Evolutionary conservation across 768 basidiomycete genomes (phyloP).

Genomic region (Phaeolepiota aurea): DNA sequence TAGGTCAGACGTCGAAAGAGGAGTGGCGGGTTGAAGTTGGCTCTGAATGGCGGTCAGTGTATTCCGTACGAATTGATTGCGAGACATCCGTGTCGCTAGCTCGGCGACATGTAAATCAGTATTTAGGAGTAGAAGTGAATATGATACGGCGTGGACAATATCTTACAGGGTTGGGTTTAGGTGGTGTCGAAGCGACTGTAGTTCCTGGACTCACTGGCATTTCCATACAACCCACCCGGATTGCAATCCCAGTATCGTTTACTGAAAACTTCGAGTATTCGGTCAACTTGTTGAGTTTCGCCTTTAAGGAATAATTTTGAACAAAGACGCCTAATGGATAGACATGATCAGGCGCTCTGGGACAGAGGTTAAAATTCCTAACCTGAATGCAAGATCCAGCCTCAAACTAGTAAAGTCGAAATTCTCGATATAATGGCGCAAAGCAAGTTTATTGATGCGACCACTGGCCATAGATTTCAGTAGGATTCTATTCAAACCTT

Average conservation of each 20-base stretch:
- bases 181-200: too few species aligned
- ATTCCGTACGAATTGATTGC: constrained; percentile 85
- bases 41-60: constrained; percentile 82
- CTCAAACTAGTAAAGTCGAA: constrained; percentile 83
- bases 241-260: constrained; percentile 91
- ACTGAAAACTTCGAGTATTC: constrained; percentile 90
- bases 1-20: constrained; percentile 52
- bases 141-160: constrained; percentile 91
- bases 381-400: constrained; percentile 90
- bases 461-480: constrained; percentile 37
- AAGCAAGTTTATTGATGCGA: constrained; percentile 62
- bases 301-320: constrained; percentile 89
- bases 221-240: constrained; percentile 70
- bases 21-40: constrained; percentile 48
- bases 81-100: constrained; percentile 81
- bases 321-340: constrained; percentile 61
- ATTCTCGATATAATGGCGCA: constrained; percentile 76
- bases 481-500: constrained; percentile 8
- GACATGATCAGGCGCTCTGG: background rate
- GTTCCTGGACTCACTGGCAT: constrained; percentile 73
- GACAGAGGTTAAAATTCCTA: constrained; percentile 2
- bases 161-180: too few species aligned
- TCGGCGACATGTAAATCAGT: constrained; percentile 98
- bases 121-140: constrained; percentile 89
- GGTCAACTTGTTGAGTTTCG: constrained; percentile 96